A percentile compares a stretch with the other conserved stretches of the same genome.
Conservation (phyloP, 2,329 filamentous ascomycete genomes). For the Cladosporium sp. region DNA sequence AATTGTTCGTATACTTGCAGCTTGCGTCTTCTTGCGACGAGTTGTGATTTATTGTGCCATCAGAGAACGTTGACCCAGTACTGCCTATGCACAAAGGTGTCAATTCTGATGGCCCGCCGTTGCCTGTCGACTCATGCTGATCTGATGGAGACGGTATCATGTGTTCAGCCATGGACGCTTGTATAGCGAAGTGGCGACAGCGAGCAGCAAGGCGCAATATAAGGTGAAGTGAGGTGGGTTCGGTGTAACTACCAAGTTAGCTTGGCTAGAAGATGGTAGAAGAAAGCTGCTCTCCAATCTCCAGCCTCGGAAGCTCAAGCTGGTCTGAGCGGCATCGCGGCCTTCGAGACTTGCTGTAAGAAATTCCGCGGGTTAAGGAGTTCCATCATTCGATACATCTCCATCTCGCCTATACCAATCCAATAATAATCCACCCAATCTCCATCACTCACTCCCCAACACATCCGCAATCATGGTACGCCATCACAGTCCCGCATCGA, state of each 20-base stretch:
- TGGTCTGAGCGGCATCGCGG: slow-evolving; percentile 8
- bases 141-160: neutral
- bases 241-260: neutral
- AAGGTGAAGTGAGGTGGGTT: neutral
- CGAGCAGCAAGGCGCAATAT: neutral
- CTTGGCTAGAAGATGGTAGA: neutral
- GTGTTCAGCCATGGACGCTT: neutral
- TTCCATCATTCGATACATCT: slow-evolving; percentile 17
- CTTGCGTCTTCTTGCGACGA: neutral
- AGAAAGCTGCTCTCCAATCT: neutral
- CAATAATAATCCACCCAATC: neutral
- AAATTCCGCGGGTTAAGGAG: slow-evolving; percentile 9
- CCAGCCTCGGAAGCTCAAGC: slow-evolving; percentile 4
- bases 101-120: slow-evolving; percentile 3
- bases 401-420: slow-evolving; percentile 8
- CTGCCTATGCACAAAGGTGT: slow-evolving; percentile 28
- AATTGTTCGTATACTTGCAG: slow-evolving; percentile 32
- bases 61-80: slow-evolving; percentile 25
- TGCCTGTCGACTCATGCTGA: neutral
- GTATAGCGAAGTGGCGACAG: neutral
- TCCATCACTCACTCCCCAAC: neutral
- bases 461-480: slow-evolving; percentile 30
- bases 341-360: slow-evolving; percentile 5
- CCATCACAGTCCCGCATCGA: neutral
- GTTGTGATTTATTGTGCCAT: slow-evolving; percentile 18